Conservation (phyloP, 2,329 filamentous ascomycete genomes). For the Sporothrix curviconia region DNA sequence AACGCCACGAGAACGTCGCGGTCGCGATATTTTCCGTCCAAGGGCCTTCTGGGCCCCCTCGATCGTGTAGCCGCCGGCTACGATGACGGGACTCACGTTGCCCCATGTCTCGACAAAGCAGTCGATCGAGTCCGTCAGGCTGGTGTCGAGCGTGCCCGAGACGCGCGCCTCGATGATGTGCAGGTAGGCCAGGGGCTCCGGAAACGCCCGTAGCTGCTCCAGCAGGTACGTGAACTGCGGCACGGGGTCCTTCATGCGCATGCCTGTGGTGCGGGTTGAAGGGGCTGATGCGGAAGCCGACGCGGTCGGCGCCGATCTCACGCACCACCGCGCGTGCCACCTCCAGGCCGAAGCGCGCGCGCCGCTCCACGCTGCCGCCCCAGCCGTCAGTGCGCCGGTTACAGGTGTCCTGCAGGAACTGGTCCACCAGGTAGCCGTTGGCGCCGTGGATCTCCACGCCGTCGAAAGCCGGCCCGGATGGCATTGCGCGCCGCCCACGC, state of each 20-base stretch:
- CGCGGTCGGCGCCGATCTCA: background rate
- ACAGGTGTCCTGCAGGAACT: constrained; percentile 47
- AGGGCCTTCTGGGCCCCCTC: background rate
- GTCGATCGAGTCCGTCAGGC: too few relatives aligned
- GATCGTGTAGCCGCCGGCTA: background rate
- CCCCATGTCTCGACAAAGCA: background rate
- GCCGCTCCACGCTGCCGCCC: constrained; percentile 49
- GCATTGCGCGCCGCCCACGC: constrained; percentile 44
- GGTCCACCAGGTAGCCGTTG: constrained; percentile 41
- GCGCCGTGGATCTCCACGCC: constrained; percentile 37
- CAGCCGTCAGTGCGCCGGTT: constrained; percentile 50
- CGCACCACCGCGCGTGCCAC: constrained; percentile 41
- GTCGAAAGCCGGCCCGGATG: constrained; percentile 38
- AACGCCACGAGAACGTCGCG: background rate
- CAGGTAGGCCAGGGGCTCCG: background rate
- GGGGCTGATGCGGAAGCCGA: background rate
- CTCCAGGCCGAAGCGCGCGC: constrained; percentile 45
- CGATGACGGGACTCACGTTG: background rate
- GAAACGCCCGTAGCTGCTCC: background rate
- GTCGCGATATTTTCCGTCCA: background rate
- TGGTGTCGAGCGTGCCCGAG: background rate
- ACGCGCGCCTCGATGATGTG: background rate
- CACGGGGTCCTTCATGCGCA: background rate
- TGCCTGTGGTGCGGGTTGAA: constrained; percentile 21
- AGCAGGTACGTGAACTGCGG: background rate